Conservation (phyloP, 768 basidiomycete genomes). For the Holtermanniella nyarrowii region DNA sequence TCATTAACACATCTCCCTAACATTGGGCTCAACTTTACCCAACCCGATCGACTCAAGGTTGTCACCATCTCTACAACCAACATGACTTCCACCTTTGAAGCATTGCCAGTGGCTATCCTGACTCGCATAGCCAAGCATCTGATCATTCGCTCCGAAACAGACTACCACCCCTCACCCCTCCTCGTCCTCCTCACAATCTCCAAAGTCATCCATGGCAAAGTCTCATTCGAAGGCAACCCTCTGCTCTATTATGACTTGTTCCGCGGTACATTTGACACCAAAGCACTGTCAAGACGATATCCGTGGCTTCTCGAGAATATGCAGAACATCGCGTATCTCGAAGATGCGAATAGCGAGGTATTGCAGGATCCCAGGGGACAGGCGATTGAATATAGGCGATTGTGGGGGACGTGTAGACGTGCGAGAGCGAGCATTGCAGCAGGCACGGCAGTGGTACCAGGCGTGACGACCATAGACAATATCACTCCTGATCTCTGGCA, state of each 20-base stretch:
- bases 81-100: too few species aligned
- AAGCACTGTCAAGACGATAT: conserved; percentile 30
- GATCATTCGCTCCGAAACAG: background rate
- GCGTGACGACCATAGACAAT: conserved; percentile 11
- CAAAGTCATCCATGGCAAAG: conserved; percentile 12
- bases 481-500: conserved; percentile 29
- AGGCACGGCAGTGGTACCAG: conserved; percentile 9
- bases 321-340: conserved; percentile 1
- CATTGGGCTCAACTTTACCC: too few species aligned
- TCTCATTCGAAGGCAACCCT: conserved; percentile 29
- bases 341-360: conserved; percentile 19
- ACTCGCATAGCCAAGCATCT: background rate
- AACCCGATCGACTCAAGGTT: too few species aligned
- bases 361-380: conserved; percentile 24
- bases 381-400: conserved; percentile 32
- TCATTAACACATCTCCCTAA: too few species aligned
- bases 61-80: too few species aligned
- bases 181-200: conserved; percentile 22
- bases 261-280: conserved; percentile 29
- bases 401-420: conserved; percentile 21
- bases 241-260: conserved; percentile 30
- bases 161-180: conserved; percentile 13
- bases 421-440: conserved; percentile 16
- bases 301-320: conserved; percentile 19
- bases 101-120: background rate